phyloP scores from a whole-genome alignment of 164 flowering plant species.

The Vitis cinerea region DNA sequence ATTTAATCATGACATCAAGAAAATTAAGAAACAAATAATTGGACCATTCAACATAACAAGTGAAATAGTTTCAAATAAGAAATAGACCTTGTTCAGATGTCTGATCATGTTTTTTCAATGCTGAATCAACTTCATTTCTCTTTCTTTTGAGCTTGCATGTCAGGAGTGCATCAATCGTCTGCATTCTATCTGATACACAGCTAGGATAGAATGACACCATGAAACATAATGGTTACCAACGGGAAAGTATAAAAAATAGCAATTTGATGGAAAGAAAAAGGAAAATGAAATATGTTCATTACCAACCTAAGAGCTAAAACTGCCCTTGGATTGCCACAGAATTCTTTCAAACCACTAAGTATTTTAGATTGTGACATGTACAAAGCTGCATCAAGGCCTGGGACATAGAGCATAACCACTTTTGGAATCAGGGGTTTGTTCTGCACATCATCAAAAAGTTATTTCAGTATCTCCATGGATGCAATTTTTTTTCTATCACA shows the following conservation, averaged over 20 bases:
- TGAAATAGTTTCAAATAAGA: background rate
- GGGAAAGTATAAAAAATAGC: too few species aligned
- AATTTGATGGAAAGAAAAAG: slow-evolving; percentile 8
- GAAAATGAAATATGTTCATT: background rate
- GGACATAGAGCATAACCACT: slow-evolving; percentile 89
- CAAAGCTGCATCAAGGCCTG: slow-evolving; percentile 95
- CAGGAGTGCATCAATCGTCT: slow-evolving; percentile 86
- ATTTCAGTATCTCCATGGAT: slow-evolving; percentile 1
- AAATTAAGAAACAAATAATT: background rate
- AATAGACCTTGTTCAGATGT: slow-evolving; percentile 42
- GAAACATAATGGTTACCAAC: slow-evolving; percentile 11
- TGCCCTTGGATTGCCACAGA: slow-evolving; percentile 81
- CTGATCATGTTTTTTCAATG: slow-evolving; percentile 25
- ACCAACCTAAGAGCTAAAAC: slow-evolving; percentile 89
- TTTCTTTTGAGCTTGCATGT: slow-evolving; percentile 79
- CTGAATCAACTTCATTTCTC: slow-evolving; percentile 41
- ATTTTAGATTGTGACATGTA: slow-evolving; percentile 70
- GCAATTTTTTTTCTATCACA: background rate
- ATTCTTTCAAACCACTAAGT: slow-evolving; percentile 57
- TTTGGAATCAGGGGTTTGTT: slow-evolving; percentile 93
- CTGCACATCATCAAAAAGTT: slow-evolving; percentile 50
- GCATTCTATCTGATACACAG: slow-evolving; percentile 89
- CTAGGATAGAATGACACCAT: slow-evolving; percentile 46
- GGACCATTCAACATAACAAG: background rate
- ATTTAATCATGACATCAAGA: background rate